Evolutionary conservation across 768 basidiomycete genomes (phyloP), one percentile per base, ranked within the genome.

Genomic region (Coprinellus micaceus): DNA sequence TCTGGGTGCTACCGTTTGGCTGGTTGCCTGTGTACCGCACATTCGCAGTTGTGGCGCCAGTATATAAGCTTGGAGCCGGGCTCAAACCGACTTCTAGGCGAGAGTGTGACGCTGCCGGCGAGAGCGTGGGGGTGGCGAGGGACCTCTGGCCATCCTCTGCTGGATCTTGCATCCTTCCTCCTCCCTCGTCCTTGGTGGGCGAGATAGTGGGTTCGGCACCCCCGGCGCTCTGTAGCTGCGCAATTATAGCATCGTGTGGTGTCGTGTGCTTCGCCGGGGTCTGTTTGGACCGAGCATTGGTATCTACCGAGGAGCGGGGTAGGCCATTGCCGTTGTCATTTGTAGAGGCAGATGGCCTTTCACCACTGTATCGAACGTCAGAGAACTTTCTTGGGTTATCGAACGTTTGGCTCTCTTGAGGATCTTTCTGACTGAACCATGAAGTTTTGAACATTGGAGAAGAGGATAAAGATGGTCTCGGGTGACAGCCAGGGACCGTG

Each of bases 201-300:
- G 48, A 30, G 26, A 50, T 4, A 26, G 48, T 17, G 12, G 15
- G 28, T 50, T 7, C 48, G 25, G 39, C 43, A 45, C 15, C 15
- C 40, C 39, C 53, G 6, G 58, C 54, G 28, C 68, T 58, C 29
- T 77, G 74, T 33, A 85, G 71, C 53, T 80, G 79, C 28, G 81
- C 77, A n/a, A 89, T 67, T 49, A 84, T 68, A 21, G 75, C 76
- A 67, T 89, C 87, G 62, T 89, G 87, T 28, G 84, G 84, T 1
- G 85, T 85, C 26, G 71, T 69, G 59, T 61, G 65, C 53, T 11
- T 29, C 19, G 36, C 33, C 43, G 28, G 50, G 19, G 21, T 30
- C 17, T 50, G 22, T 59, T 15, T 47, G 22, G 22, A 43, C 7
- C 22, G 25, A 43, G 40, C 12, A 30, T 36, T 49, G 37, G 26